Evolutionary conservation across 768 basidiomycete species (phyloP).

Genomic region (Suillus placidus): DNA sequence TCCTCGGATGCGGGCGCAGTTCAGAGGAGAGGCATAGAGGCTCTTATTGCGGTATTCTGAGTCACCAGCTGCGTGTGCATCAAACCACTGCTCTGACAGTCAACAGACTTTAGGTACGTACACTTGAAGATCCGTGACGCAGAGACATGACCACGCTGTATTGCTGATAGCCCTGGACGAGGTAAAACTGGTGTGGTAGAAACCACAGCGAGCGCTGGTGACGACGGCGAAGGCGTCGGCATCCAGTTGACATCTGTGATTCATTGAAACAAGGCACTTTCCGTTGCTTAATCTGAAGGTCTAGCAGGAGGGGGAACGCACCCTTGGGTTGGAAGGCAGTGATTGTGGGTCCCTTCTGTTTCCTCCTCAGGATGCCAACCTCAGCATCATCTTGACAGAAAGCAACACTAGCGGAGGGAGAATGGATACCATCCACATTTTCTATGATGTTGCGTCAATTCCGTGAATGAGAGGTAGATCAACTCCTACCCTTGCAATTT

Average conservation of each 20-base stretch:
- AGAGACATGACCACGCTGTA: neutral
- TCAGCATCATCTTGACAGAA: neutral
- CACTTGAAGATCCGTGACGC: neutral
- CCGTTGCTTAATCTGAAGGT: neutral
- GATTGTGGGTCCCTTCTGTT: neutral
- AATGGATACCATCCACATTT: neutral
- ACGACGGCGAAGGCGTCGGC: too few relatives aligned
- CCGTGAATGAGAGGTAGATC: neutral
- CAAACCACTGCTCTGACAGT: neutral
- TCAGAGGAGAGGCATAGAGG: constrained; percentile 2
- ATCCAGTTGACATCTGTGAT: neutral
- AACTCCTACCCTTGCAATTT: neutral
- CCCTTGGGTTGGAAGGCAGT: neutral
- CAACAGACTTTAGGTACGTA: neutral
- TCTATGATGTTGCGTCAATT: neutral
- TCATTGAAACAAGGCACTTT: neutral
- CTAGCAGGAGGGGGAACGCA: neutral
- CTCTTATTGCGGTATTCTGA: constrained; percentile 3
- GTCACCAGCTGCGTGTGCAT: neutral
- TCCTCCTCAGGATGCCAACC: neutral
- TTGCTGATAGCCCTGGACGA: neutral
- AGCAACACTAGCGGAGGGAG: neutral
- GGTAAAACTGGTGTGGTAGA: neutral
- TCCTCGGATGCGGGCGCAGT: neutral
- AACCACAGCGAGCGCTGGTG: neutral